phyloP scores from a whole-genome alignment of 768 basidiomycete genomes.

The Lactarius akahatsu region DNA sequence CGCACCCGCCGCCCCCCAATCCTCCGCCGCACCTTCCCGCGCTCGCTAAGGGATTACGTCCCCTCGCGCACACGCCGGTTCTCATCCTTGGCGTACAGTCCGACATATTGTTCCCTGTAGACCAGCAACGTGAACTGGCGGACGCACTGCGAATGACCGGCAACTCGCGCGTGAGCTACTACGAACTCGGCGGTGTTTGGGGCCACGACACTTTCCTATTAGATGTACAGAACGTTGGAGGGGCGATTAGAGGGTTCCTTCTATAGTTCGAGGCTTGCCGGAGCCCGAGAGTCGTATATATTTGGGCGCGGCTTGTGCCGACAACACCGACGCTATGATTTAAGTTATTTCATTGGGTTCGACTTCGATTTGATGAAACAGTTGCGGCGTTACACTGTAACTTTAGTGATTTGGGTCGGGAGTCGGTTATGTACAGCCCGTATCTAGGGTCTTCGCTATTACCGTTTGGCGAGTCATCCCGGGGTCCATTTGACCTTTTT shows the following conservation, averaged over 20 bases:
- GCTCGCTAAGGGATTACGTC: conserved; percentile 74
- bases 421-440: neutral
- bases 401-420: too few relatives aligned
- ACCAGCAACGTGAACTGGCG: conserved; percentile 93
- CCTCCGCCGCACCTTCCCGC: conserved; percentile 73
- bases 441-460: neutral
- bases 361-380: neutral
- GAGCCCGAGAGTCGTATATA: neutral
- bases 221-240: conserved; percentile 86
- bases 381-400: neutral
- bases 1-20: conserved; percentile 69
- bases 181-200: conserved; percentile 99
- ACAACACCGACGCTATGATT: neutral
- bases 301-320: neutral
- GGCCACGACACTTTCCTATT: conserved; percentile 98
- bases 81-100: conserved; percentile 94
- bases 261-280: conserved; percentile 37
- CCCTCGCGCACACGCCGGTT: conserved; percentile 72
- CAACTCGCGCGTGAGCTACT: conserved; percentile 87
- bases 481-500: neutral
- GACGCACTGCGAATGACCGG: conserved; percentile 91
- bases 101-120: conserved; percentile 95
- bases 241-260: conserved; percentile 88
- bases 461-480: neutral
- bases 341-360: neutral